Base-by-base conservation (phyloP, 805 yeast genomes). In the Saturnispora galanensis region DNA sequence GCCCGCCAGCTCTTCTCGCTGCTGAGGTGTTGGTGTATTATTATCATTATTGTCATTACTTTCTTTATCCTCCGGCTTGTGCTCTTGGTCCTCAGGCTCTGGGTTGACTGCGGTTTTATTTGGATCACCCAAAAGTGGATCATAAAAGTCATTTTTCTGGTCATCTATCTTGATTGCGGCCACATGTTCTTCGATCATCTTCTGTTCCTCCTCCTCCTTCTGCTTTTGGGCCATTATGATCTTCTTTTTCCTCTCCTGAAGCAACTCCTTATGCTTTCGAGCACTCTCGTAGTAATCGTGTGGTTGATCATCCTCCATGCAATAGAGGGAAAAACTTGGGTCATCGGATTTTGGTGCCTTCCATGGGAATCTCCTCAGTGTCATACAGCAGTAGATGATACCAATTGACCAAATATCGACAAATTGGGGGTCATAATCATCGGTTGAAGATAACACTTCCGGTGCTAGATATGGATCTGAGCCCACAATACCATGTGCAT, bases 391-490 rank as follows among this genome's bases (percentile, higher is more conserved):
- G 57, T 80, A 84, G 26, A 84, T 84, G 31, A 84, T 84, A 16
- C 86, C 94, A 39, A 83, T 69, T 5, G 93, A 83, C 95, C 95
- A 84, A 30, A 84, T 73, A 63, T 84, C 95, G 28, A 82, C 88
- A 32, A 76, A 76, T 58, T 79, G 79, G 10, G 94, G 89, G 59
- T 84, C 87, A 58, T 83, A 84, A 42, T 69, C 66, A 29, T 72
- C 71, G 2, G 73, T 66, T 3, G 68, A 58, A 12, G 66, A 58
- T 43, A 81, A 66, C 13, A 83, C 89, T 62, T 84, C 95, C 1
- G 95, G 94, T 1, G 93, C 93, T 53, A 84, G 69, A 59, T 84
- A 84, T 10, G 95, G 95, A 63, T 84, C 95, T 12, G 86, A 79
- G 10, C 95, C 95, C 45, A 84, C 89, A 49, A 84, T 74, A 5